Base-by-base conservation (phyloP, 352 stramenopile genomes). In the Pythium phragmiticola region DNA sequence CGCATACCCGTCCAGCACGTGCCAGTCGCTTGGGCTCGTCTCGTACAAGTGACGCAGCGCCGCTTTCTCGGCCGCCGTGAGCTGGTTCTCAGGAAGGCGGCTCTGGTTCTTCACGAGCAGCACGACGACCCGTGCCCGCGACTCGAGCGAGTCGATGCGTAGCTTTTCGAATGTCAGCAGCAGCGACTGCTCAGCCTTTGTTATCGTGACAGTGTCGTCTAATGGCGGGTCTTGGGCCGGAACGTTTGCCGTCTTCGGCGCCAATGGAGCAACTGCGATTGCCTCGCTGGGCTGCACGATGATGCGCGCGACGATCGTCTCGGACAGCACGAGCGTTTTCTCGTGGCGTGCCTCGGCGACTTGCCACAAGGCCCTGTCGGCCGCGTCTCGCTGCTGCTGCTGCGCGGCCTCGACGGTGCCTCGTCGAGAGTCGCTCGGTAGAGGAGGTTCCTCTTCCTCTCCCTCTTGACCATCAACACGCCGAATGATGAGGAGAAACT, bases 51-150 rank as follows among this genome's bases (percentile, higher is more conserved):
- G 36, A 9, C 43, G 34, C 17, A 84, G 47, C 57, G 26, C 28
- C 4, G 64, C 43, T 14, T 54, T 54, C 33, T 87, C 69, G 2
- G 49, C 23, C 0, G 2, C 16, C 2, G 50, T 70, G 19, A 87
- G 54, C 1, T 56, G 33, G 37, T 87, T 82, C 41, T 54, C 50
- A 6, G 58, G 33, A 12, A 41, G 50, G 0, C 53, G 28, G 48
- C 77, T 87, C 49, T 78, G 69, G 57, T 69, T 79, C 58, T 77
- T 82, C 71, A 84, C 74, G 23, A 87, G 21, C 60, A 87, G 57
- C 49, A 72, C 39, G 49, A 82, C 69, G 26, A 81, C 23, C 7
- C 58, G 26, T 30, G 66, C 53, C 8, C 37, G 43, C 2, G 70
- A 56, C 11, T 71, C 68, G 21, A 75, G 12, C 6, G 75, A 56